A percentile compares a stretch with the other conserved stretches of the same genome.
phyloP scores from a whole-genome alignment of 192 early-diverging fungal genomes.

The Rhizophagus prolifer region DNA sequence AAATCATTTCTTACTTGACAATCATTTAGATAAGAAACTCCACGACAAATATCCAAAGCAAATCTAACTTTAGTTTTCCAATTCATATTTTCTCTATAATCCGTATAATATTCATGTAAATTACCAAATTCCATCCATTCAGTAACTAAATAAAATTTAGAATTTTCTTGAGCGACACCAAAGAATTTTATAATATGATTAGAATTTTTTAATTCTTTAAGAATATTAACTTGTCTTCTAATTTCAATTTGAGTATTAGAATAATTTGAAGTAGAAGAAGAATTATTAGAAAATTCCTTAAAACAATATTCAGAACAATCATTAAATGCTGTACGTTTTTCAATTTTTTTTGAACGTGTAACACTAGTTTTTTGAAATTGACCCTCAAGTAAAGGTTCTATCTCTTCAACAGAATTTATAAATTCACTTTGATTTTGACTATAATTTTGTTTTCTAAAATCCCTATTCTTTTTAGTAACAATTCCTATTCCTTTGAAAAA shows the following conservation, averaged over 20 bases:
- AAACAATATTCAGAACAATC: background rate
- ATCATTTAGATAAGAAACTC: constrained; percentile 39
- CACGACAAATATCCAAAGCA: constrained; percentile 39
- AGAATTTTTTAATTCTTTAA: constrained; percentile 25
- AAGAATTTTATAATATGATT: constrained; percentile 11
- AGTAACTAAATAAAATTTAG: constrained; percentile 39
- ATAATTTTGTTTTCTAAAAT: background rate
- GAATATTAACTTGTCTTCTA: constrained; percentile 4
- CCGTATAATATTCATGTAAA: constrained; percentile 38
- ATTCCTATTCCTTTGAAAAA: background rate
- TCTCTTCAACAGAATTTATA: background rate
- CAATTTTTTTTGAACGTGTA: background rate
- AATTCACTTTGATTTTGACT: background rate
- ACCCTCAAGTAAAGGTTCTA: background rate
- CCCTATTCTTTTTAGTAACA: background rate
- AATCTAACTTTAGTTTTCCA: constrained; percentile 34
- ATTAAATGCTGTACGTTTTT: background rate
- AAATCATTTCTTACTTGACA: background rate
- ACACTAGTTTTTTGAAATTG: background rate
- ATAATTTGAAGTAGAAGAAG: background rate
- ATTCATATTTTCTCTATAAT: constrained; percentile 17
- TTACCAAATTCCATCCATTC: constrained; percentile 40
- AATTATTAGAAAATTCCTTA: background rate
- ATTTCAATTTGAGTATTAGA: background rate
- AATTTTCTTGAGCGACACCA: constrained; percentile 14